Evolutionary conservation across 2,329 filamentous ascomycete species (phyloP), one percentile per base, ranked within the genome.

Genomic region (Xylaria sp.): DNA sequence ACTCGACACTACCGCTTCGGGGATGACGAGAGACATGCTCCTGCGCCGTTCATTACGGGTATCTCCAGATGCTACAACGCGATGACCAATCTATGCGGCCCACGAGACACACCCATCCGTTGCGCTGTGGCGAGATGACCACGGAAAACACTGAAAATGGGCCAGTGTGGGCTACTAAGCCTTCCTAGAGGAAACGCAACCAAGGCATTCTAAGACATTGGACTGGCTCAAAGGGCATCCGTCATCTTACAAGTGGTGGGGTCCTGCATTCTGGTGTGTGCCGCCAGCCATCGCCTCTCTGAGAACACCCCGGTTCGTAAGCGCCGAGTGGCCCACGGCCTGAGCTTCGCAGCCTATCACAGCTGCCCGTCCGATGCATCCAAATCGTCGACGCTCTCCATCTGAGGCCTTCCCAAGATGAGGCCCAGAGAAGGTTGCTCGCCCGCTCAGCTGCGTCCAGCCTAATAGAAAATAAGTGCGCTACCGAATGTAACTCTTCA

Each of bases 171-270:
- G 71, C 68, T 59, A 67, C 65, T 68, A 63, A 69, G 70, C 65
- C 63, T 69, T 71, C 42, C 64, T 68, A 69, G 70, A 70, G 64
- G 68, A 66, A 72, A 71, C 67, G 66, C 64, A 71, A 78, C 73
- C 78, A 80, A 77, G 77, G 76, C 75, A 78, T 74, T 77, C 73
- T 77, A 78, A 81, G 79, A 81, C 80, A 81, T 80, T 66, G 77
- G 75, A 80, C 77, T 81, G 77, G 77, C 75, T 76, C 2, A 74
- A 74, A 74, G 75, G 72, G 75, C 73, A 73, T 71, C 75, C 66
- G 73, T 73, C 74, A 74, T 78, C 78, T 74, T 76, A 79, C 77
- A 76, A 74, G 66, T 77, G 72, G 78, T 77, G 78, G 76, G 72
- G 74, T 71, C 72, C 69, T 71, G 70, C 71, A 74, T 74, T 75